Conservation (phyloP, 352 stramenopile species). For the Globisporangium takayamanum region DNA sequence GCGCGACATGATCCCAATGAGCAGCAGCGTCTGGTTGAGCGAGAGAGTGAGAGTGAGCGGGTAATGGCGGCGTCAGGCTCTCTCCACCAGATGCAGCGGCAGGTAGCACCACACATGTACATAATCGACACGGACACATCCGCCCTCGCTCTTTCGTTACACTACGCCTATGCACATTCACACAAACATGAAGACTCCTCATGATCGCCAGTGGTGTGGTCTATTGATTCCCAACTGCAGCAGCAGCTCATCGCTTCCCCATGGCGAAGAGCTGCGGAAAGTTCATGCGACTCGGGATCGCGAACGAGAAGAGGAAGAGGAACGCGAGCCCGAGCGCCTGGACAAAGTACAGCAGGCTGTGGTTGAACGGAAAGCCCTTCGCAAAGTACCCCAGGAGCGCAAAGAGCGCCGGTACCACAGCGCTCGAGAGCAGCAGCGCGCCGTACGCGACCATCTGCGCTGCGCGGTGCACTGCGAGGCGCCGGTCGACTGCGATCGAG, state of each 20-base stretch:
- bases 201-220: no score
- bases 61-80: neutral
- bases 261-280: constrained; percentile 78
- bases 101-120: constrained; percentile 8
- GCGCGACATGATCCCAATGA: no score
- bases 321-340: constrained; percentile 58
- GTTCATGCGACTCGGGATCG: constrained; percentile 75
- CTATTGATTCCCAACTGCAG: neutral
- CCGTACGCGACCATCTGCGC: constrained; percentile 56
- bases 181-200: neutral
- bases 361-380: constrained; percentile 70
- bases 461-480: constrained; percentile 60
- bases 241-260: constrained; percentile 50
- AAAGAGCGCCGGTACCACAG: constrained; percentile 49
- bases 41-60: neutral
- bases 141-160: neutral
- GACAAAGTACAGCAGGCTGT: constrained; percentile 75
- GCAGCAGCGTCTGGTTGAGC: no score
- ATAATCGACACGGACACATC: constrained; percentile 5
- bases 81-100: no score
- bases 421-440: constrained; percentile 46
- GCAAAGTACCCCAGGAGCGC: constrained; percentile 70
- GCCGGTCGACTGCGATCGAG: constrained; percentile 66
- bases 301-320: constrained; percentile 68
- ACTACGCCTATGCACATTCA: neutral